phyloP scores from a whole-genome alignment of 352 stramenopile species.

The Globisporangium perplexum region DNA sequence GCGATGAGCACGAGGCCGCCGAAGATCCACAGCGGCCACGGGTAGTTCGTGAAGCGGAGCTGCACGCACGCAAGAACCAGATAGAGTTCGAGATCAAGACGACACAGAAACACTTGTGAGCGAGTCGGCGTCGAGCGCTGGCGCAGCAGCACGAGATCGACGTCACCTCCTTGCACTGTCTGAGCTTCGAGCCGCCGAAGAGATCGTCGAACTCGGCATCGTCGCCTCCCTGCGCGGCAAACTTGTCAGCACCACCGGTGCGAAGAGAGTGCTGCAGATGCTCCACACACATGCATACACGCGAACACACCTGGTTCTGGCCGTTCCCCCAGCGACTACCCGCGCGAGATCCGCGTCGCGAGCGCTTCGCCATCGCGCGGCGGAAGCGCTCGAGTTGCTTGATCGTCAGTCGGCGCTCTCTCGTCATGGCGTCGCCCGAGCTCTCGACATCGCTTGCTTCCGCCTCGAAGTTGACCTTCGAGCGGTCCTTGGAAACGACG shows the following conservation, averaged over 20 bases:
- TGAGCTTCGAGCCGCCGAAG: conserved; percentile 14
- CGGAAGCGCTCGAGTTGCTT: conserved; percentile 28
- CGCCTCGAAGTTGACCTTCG: conserved; percentile 11
- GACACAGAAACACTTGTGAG: not conserved
- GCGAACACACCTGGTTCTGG: conserved; percentile 13
- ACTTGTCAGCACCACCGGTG: not conserved
- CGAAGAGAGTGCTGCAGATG: not conserved
- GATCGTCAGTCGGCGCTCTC: conserved; percentile 22
- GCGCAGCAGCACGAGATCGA: not conserved
- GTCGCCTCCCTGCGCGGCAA: conserved; percentile 9
- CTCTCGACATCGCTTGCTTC: conserved; percentile 1
- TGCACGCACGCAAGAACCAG: conserved; percentile 9
- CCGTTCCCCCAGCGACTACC: conserved; percentile 6
- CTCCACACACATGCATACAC: too few species aligned
- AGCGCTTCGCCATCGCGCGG: conserved; percentile 20
- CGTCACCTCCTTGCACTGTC: conserved; percentile 12
- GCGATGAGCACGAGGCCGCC: conserved; percentile 41
- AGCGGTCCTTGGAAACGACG: not conserved
- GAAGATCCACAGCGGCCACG: conserved; percentile 54
- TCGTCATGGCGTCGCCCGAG: conserved; percentile 3
- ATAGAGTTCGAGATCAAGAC: conserved; percentile 1
- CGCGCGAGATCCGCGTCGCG: conserved; percentile 3
- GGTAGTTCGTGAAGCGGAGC: conserved; percentile 54
- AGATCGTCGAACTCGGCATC: conserved; percentile 22
- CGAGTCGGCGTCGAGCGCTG: not conserved